Conservation (phyloP, 495 filamentous ascomycete genomes). For the Penicillium soppii region DNA sequence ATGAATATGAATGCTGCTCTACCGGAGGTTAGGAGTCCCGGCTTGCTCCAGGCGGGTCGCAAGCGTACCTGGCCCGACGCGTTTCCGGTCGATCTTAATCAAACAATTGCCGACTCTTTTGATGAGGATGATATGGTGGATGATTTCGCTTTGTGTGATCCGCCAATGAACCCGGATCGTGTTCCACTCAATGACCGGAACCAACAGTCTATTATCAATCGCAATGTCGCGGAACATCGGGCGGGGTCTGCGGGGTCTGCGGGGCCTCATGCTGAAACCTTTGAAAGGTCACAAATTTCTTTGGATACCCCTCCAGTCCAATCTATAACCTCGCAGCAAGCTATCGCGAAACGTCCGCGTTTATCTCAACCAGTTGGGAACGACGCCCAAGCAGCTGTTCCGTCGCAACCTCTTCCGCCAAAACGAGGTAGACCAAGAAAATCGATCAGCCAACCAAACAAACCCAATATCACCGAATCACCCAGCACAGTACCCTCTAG, state of each 20-base stretch:
- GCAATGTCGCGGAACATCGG: not conserved
- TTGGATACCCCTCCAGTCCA: not conserved
- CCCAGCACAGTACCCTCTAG: constrained; percentile 4
- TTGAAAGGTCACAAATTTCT: not conserved
- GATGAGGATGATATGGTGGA: constrained; percentile 38
- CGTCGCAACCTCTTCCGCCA: not conserved
- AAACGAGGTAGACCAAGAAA: constrained; percentile 33
- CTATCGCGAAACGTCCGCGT: constrained; percentile 34
- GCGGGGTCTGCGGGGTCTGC: not conserved
- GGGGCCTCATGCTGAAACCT: constrained; percentile 17
- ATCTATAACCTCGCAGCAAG: constrained; percentile 6
- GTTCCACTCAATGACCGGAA: constrained; percentile 29
- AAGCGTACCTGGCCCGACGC: constrained; percentile 40
- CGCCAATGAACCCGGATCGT: constrained; percentile 18
- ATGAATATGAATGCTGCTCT: constrained; percentile 14
- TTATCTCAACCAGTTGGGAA: constrained; percentile 16
- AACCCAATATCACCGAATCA: constrained; percentile 13
- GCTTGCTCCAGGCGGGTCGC: constrained; percentile 36
- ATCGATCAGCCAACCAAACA: constrained; percentile 24
- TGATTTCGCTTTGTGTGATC: constrained; percentile 26
- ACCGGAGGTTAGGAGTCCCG: constrained; percentile 39
- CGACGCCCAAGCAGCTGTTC: not conserved
- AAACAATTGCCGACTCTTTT: constrained; percentile 38
- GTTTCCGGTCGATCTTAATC: constrained; percentile 23
- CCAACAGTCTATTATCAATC: not conserved